A percentile compares a stretch with the other conserved stretches of the same genome.
Evolutionary conservation across 2,329 filamentous ascomycete species (phyloP).

Genomic region (Kalaharituber pfeilii): DNA sequence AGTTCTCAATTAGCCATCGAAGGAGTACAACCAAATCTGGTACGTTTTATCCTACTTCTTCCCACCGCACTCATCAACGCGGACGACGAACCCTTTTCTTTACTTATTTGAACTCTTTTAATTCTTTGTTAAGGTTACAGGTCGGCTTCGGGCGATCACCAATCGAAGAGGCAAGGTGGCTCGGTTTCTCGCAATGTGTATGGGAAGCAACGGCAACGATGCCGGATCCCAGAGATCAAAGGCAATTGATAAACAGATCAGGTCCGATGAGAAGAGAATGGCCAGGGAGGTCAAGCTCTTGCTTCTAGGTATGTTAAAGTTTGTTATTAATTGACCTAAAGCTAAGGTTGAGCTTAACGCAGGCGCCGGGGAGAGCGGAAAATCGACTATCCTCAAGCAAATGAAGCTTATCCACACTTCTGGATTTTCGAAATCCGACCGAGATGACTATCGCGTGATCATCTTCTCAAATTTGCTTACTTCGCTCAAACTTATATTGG

Average conservation of each 20-base stretch:
- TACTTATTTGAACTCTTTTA: not conserved
- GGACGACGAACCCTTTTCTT: not conserved
- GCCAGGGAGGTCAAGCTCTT: constrained; percentile 83
- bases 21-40: not conserved
- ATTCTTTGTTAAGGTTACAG: not conserved
- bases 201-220: constrained; percentile 39
- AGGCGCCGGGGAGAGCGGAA: constrained; percentile 91
- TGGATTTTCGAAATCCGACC: constrained; percentile 77
- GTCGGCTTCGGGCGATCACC: not conserved
- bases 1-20: not conserved
- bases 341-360: constrained; percentile 21
- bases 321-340: constrained; percentile 14
- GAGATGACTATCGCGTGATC: constrained; percentile 83
- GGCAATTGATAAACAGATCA: constrained; percentile 74
- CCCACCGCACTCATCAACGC: not conserved
- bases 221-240: constrained; percentile 38
- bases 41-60: not conserved
- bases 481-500: constrained; percentile 75
- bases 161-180: constrained; percentile 2
- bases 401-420: constrained; percentile 96
- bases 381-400: constrained; percentile 94
- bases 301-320: constrained; percentile 50
- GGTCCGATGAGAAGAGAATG: constrained; percentile 73
- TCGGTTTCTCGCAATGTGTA: constrained; percentile 40
- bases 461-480: constrained; percentile 91